These are phyloP conservation scores for Panaeolus papilionaceus DNA, from an alignment of 768 basidiomycete species.

Conservation along the genomic window DNA sequence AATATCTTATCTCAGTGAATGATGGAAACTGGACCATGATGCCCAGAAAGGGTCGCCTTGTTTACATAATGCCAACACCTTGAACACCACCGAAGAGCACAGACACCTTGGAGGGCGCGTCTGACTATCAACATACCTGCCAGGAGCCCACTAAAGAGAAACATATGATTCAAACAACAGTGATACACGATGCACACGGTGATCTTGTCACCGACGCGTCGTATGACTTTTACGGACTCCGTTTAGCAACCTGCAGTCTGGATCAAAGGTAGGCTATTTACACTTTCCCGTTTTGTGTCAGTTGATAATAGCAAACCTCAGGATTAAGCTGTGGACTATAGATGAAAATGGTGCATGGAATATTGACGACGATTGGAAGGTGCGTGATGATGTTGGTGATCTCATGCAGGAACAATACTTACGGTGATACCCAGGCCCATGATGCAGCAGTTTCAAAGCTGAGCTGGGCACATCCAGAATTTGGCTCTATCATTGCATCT, in stretches of 20 bases:
- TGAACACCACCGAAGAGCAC: neutral
- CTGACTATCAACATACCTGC: neutral
- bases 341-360: conserved; percentile 83
- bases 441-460: conserved; percentile 87
- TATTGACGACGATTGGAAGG: conserved; percentile 92
- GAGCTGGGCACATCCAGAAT: conserved; percentile 93
- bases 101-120: conserved; percentile 3
- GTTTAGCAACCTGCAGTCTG: conserved; percentile 80
- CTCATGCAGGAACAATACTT: neutral
- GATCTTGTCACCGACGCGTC: conserved; percentile 87
- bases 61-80: conserved; percentile 2
- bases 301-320: conserved; percentile 32
- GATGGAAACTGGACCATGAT: no score
- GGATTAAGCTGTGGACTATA: conserved; percentile 87
- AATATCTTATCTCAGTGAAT: no score
- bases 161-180: conserved; percentile 78
- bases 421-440: conserved; percentile 73
- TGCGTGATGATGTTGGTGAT: conserved; percentile 34
- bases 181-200: conserved; percentile 78
- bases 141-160: neutral
- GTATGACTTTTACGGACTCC: conserved; percentile 90
- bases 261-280: conserved; percentile 68
- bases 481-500: conserved; percentile 86
- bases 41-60: neutral
- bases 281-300: neutral